Base-by-base conservation (phyloP, 116 monocot genomes). In the Posidonia oceanica region DNA sequence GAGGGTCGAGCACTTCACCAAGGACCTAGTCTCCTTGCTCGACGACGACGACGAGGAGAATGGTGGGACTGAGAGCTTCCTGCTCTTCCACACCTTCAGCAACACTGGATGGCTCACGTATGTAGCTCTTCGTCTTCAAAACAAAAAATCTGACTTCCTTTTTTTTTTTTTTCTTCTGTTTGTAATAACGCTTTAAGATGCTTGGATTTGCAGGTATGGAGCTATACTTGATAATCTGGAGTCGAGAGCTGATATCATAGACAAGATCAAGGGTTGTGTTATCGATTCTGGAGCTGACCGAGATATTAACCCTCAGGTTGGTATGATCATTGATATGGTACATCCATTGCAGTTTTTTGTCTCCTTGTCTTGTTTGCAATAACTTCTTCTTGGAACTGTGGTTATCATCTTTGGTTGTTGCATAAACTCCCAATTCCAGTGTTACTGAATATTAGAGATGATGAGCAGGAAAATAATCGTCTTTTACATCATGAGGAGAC, bases 41-140 rank as follows among this genome's bases (percentile, higher is more conserved):
- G 85, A 83, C 69, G 59, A 63, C 59, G 82, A 81, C 68, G 72
- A 37, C 37, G 84, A 82, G 75, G 87, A 82, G 74, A 68, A 44
- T 48, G 80, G 82, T 52, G 96, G 83, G 18, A 74, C 63, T 58
- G 82, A 85, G 73, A 74, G 82, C 36, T n/a, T 73, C 36, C 65
- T 97, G 68, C 38, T 97, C 23, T 97, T 97, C 68, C 96, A 97
- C 64, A 91, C 92, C 4, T 97, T 97, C 82, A 97, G 96, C 81
- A 97, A 97, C 48, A 89, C 92, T 22, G 96, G 96, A 20, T 97
- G 96, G 96, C 83, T 91, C 57, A 69, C 74, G 96, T 96, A 88
- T 36, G 73, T 14, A 22, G 4, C 29, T 52, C 23, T 36, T 23
- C 41, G 44, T 21, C 18, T 8, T 63, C 21, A 29, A 7, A 39